Conservation (phyloP, 202 grass and related monocot species). For the Zizania palustris region DNA sequence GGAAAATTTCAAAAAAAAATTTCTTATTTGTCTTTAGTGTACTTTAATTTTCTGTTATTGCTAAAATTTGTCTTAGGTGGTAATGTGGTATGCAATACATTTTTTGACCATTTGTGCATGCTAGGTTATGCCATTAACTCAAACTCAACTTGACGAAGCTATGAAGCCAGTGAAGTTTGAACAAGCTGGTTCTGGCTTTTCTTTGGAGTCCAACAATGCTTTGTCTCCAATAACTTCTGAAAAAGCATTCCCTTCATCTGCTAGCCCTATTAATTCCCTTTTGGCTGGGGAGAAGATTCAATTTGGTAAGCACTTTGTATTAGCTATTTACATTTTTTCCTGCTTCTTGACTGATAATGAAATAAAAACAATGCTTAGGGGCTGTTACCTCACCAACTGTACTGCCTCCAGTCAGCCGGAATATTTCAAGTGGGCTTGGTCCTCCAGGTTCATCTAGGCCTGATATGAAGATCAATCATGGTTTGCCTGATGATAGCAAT, state of each 20-base stretch:
- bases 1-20: background rate
- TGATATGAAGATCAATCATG: constrained; percentile 63
- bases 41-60: background rate
- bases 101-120: constrained; percentile 37
- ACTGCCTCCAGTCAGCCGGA: constrained; percentile 61
- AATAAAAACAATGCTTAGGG: constrained; percentile 60
- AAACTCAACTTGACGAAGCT: constrained; percentile 98
- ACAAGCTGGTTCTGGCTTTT: constrained; percentile 54
- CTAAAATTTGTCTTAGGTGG: constrained; percentile 22
- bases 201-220: constrained; percentile 62
- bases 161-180: constrained; percentile 85
- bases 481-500: constrained; percentile 46
- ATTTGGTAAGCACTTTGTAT: constrained; percentile 75
- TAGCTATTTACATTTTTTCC: constrained; percentile 21
- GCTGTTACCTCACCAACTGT: constrained; percentile 83
- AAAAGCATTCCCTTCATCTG: constrained; percentile 55
- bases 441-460: constrained; percentile 76
- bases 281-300: constrained; percentile 90
- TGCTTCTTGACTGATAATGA: constrained; percentile 24
- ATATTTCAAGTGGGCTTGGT: constrained; percentile 70
- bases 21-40: background rate
- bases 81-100: background rate
- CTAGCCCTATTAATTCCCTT: constrained; percentile 81
- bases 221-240: constrained; percentile 53
- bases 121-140: constrained; percentile 93